Conservation (phyloP, 225 moss, liverwort and hornwort genomes). For the Physcomitrellopsis africana region DNA sequence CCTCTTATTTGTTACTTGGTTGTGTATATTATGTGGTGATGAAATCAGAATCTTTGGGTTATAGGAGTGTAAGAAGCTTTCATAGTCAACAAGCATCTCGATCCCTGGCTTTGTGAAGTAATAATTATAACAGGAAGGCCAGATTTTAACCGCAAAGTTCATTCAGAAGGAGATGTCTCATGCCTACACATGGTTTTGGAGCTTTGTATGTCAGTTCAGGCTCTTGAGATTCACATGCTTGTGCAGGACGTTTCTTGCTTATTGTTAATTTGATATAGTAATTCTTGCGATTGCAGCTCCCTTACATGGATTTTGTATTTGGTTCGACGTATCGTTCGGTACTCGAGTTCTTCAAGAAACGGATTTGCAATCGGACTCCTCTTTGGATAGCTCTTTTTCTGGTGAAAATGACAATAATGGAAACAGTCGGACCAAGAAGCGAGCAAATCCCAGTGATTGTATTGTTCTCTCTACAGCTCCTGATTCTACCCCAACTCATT, state of each 20-base stretch:
- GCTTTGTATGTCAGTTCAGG: slow-evolving; percentile 6
- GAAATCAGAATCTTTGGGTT: slow-evolving; percentile 1
- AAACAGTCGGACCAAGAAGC: slow-evolving; percentile 49
- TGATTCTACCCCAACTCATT: slow-evolving; percentile 89
- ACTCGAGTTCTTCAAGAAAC: slow-evolving; percentile 39
- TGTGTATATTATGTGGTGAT: slow-evolving; percentile 1
- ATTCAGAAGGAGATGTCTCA: not conserved
- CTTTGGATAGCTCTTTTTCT: slow-evolving; percentile 56
- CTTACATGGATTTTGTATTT: slow-evolving; percentile 92
- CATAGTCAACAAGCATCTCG: slow-evolving; percentile 10
- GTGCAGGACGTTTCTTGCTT: slow-evolving; percentile 11
- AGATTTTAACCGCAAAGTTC: slow-evolving; percentile 10
- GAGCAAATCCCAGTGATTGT: slow-evolving; percentile 50
- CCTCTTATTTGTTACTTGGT: not conserved
- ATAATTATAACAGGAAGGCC: slow-evolving; percentile 8
- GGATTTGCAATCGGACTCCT: slow-evolving; percentile 45
- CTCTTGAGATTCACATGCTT: slow-evolving; percentile 16
- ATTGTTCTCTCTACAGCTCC: slow-evolving; percentile 90
- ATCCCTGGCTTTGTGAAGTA: slow-evolving; percentile 3
- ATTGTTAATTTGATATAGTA: slow-evolving; percentile 4
- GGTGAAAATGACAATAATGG: slow-evolving; percentile 46
- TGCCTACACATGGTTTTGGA: slow-evolving; percentile 14
- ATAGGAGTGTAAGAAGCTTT: not conserved
- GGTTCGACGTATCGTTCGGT: slow-evolving; percentile 95
- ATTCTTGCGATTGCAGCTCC: slow-evolving; percentile 58